Percentiles rank a stretch among this genome's conserved stretches.
phyloP scores from a whole-genome alignment of 2,329 filamentous ascomycete species.

The Aphanocladium album region DNA sequence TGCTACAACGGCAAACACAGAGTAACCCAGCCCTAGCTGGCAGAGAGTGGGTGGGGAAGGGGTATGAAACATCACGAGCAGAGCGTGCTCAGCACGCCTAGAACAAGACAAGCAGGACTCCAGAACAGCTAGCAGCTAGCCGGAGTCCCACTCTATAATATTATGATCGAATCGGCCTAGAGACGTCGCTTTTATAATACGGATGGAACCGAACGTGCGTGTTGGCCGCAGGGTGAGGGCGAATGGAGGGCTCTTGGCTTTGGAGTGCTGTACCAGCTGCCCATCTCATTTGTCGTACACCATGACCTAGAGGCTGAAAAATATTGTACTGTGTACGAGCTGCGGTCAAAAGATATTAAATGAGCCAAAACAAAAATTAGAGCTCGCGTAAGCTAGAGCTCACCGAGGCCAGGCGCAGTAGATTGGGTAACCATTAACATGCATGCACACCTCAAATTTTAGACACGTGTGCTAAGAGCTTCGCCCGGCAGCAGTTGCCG shows the following conservation, averaged over 20 bases:
- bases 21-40: slow-evolving; percentile 8
- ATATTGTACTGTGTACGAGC: too few species aligned
- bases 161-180: slow-evolving; percentile 1
- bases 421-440: too few species aligned
- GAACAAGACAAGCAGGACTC: neutral
- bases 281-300: slow-evolving; percentile 4
- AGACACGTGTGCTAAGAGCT: too few species aligned
- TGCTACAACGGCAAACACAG: neutral
- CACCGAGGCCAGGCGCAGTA: too few species aligned
- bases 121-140: neutral
- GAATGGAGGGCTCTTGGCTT: neutral
- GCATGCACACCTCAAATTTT: too few species aligned
- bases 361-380: too few species aligned
- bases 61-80: too few species aligned
- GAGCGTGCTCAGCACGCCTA: too few species aligned
- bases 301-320: neutral
- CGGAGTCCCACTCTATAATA: neutral
- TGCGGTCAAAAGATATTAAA: too few species aligned
- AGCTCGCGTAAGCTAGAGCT: too few species aligned
- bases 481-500: too few species aligned
- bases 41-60: too few species aligned
- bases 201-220: slow-evolving; percentile 8
- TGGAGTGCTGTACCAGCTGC: slow-evolving; percentile 1
- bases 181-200: slow-evolving; percentile 2
- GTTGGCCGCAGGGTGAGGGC: slow-evolving; percentile 9